Evolutionary conservation across 2,329 filamentous ascomycete species (phyloP).

Genomic region (Stemphylium vesicarium): DNA sequence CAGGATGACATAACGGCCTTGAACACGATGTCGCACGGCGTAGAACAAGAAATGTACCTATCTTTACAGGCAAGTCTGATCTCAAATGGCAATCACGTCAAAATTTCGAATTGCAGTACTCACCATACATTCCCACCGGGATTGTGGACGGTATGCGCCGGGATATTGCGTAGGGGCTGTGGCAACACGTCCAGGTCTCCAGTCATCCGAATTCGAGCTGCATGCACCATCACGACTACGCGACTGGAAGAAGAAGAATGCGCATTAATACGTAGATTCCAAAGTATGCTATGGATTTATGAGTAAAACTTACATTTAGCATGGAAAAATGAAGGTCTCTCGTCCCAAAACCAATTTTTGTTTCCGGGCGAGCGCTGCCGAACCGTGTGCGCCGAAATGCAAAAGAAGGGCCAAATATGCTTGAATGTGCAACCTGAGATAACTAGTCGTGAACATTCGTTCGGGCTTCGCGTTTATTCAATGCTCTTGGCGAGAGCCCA

Average conservation of each 20-base stretch:
- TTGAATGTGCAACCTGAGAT: background rate
- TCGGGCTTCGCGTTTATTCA: conserved; percentile 13
- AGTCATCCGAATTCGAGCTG: background rate
- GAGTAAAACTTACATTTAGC: conserved; percentile 28
- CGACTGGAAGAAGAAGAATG: conserved; percentile 4
- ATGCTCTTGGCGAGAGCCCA: conserved; percentile 84
- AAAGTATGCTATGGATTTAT: conserved; percentile 21
- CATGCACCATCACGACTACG: conserved; percentile 10
- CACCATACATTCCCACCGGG: no score
- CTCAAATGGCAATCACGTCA: no score
- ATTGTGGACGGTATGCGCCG: no score
- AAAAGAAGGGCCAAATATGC: background rate
- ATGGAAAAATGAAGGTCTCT: conserved; percentile 4
- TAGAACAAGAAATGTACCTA: no score
- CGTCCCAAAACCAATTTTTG: background rate
- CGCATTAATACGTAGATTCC: conserved; percentile 27
- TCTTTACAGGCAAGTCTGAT: no score
- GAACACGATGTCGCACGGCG: no score
- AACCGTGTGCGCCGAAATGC: background rate
- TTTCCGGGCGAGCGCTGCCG: background rate
- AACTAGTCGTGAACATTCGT: no score
- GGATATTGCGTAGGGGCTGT: background rate
- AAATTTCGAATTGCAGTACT: no score
- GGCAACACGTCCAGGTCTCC: background rate
- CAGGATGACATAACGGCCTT: no score